These are phyloP conservation scores for Stellera chamaejasme DNA, from an alignment of 345 rosid genomes.

Conservation along the genomic window DNA sequence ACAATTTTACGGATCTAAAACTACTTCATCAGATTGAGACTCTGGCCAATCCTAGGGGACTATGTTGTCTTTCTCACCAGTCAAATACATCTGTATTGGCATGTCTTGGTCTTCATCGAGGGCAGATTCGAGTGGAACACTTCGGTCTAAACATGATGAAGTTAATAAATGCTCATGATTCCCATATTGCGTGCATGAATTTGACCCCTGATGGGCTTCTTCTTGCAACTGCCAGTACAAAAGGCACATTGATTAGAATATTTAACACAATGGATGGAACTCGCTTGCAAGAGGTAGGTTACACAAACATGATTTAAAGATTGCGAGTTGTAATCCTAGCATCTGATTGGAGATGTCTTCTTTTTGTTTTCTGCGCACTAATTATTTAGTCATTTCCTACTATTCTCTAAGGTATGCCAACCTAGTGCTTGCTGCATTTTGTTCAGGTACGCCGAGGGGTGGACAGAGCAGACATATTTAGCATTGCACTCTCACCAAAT, in stretches of 20 bases:
- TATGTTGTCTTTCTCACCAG: conserved; percentile 83
- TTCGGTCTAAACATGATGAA: conserved; percentile 73
- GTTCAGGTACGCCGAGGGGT: conserved; percentile 83
- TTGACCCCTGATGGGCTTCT: conserved; percentile 84
- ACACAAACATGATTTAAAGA: neutral
- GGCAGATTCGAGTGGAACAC: conserved; percentile 76
- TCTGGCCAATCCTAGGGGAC: conserved; percentile 68
- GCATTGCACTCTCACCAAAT: conserved; percentile 64
- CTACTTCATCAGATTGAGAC: conserved; percentile 90
- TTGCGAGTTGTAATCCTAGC: neutral
- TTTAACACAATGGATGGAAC: conserved; percentile 94
- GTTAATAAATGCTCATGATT: conserved; percentile 68
- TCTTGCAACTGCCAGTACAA: conserved; percentile 88
- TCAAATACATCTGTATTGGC: conserved; percentile 72
- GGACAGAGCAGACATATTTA: conserved; percentile 82
- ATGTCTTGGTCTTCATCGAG: conserved; percentile 75
- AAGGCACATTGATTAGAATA: conserved; percentile 84
- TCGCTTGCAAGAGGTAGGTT: conserved; percentile 69
- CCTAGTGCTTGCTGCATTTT: conserved; percentile 13
- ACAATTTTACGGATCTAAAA: conserved; percentile 62
- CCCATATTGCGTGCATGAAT: conserved; percentile 69
- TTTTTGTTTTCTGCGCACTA: neutral
- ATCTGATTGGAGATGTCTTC: no score
- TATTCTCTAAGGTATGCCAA: neutral
- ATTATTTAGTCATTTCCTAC: neutral